Base-by-base conservation (phyloP, 768 basidiomycete genomes). In the Neoboletus brunneissimus region DNA sequence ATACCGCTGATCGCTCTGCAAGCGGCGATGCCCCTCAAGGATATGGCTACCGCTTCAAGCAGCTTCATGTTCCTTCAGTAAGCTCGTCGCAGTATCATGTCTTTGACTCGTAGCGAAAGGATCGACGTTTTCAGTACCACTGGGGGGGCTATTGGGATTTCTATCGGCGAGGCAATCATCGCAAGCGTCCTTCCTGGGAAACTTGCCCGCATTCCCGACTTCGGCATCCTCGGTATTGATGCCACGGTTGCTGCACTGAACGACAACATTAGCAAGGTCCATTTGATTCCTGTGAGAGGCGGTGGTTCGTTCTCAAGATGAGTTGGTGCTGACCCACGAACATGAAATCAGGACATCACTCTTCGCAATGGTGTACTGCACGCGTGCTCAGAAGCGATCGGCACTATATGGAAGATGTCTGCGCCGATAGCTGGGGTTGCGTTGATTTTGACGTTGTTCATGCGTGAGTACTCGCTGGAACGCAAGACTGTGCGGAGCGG, bases 21-120 rank as follows among this genome's bases (percentile, higher is more conserved):
- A 72, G 89, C 90, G 1, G 86, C 91, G 1, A 94, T 94, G 91
- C 92, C 92, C 0, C 64, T 90, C 16, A 86, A 84, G 62, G 89
- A 93, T 60, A 91, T 93, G 89, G 89, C 91, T 3, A 91, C 91
- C 2, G 84, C 83, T 51, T 91, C 91, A 0, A 75, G 81, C 1
- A 83, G 84, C 0, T 88, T 87, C 64, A 81, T 81, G 22, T 86
- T 94, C 65, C 73, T 93, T 59, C 79, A 87, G 83, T 85, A 66
- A 31, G 72, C 54, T 18, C 5, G 29, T 35, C 18, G 12, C 35
- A 9, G 15, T 13, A n/a, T 42, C 8, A 5, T 16, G 34, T 42
- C 5, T 13, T 20, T 5, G 43, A 20, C 12, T 32, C 22, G 88
- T 38, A n/a, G 47, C 54, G 51, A 59, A n/a, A 37, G 32, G 88